Evolutionary conservation across 805 yeast species (phyloP), one percentile per base, ranked within the genome.

Genomic region (Pichia membranifaciens): DNA sequence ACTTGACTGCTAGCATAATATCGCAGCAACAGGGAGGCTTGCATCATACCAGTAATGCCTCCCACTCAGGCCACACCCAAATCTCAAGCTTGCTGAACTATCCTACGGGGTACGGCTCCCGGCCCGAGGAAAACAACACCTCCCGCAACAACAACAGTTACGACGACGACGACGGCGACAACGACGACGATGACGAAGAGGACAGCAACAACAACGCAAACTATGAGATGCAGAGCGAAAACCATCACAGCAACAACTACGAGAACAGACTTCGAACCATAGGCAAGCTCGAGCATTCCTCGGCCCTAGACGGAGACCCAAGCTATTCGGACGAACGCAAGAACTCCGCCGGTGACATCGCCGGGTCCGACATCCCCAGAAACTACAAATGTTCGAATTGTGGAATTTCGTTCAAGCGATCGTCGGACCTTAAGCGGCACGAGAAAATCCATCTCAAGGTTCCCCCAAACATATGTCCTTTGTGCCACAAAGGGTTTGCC

Each of bases 401-500:
- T 62, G 62, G 73, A 2, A 67, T 82, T 66, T 73, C 79, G 32
- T 85, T 85, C 61, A 71, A 84, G 45, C 69, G 93, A 34, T 75
- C 84, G 1, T 74, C 82, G 2, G 91, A 84, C 63, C 70, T 84
- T 54, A 81, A 81, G 59, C 72, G 91, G 47, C 93, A 84, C 58
- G 86, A 81, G 56, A 80, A 84, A 58, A 87, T 83, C 38, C 95
- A 85, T 64, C 65, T 82, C 41, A 72, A 80, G 21, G 78, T 82
- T 2, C 76, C 87, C 8, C 90, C 91, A 1, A 82, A 86, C 58
- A 78, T 84, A 41, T 85, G 95, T 64, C 78, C 82, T 5, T 66
- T 72, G 16, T 85, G 95, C 67, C 87, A 87, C 33, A 85, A 85
- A 58, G 90, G 93, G 0, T 85, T 85, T 71, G 91, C 93, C 2